Conservation (phyloP, 2,329 filamentous ascomycete species). For the Apiospora marii region DNA sequence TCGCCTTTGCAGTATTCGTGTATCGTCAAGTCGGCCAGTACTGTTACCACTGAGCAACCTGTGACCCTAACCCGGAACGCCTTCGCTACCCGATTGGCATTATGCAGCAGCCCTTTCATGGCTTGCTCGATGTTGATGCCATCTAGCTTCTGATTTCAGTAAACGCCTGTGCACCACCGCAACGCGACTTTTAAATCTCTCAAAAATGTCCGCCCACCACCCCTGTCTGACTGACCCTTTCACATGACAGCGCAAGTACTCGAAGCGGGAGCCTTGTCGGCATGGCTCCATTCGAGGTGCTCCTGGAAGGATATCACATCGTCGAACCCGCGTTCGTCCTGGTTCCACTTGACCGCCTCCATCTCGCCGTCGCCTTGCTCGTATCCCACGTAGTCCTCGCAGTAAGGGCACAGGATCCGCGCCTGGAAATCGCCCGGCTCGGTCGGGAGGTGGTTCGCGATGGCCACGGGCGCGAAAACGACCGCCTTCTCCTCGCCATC, state of each 20-base stretch:
- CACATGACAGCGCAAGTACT: constrained; percentile 58
- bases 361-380: constrained; percentile 60
- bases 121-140: constrained; percentile 9
- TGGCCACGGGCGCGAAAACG: constrained; percentile 63
- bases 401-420: constrained; percentile 61
- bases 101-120: background rate
- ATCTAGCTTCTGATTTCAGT: constrained; percentile 19
- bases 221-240: constrained; percentile 31
- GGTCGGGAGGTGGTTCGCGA: constrained; percentile 65
- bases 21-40: background rate
- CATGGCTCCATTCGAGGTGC: constrained; percentile 66
- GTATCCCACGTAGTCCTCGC: constrained; percentile 60
- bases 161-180: constrained; percentile 22
- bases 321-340: constrained; percentile 57
- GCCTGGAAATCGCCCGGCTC: constrained; percentile 59
- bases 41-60: background rate
- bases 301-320: constrained; percentile 58
- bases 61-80: constrained; percentile 18
- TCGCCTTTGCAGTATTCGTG: background rate
- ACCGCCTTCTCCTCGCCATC: constrained; percentile 56
- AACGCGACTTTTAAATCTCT: background rate
- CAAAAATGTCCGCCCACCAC: background rate
- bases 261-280: constrained; percentile 46
- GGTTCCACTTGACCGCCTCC: constrained; percentile 55
- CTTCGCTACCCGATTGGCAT: constrained; percentile 17